Evolutionary conservation across 257 asterid genomes (phyloP).

Genomic region (Solanum paucissectum): DNA sequence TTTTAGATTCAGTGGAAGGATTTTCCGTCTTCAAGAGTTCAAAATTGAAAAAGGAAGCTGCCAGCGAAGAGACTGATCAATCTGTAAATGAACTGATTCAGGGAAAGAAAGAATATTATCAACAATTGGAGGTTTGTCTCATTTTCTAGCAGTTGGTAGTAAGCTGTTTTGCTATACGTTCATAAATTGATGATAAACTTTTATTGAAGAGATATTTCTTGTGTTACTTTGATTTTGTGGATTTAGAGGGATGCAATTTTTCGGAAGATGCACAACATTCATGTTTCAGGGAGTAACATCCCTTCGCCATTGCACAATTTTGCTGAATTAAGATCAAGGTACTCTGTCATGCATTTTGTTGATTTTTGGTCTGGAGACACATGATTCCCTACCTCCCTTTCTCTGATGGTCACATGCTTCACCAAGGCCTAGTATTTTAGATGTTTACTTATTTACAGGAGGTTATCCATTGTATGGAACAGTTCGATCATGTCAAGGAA

Average conservation of each 20-base stretch:
- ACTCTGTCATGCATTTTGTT: neutral
- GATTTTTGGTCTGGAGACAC: neutral
- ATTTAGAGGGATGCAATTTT: slow-evolving; percentile 61
- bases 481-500: neutral
- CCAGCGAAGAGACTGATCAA: slow-evolving; percentile 18
- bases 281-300: slow-evolving; percentile 77
- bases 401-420: neutral
- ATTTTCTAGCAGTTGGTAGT: neutral
- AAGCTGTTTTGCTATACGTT: neutral
- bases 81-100: slow-evolving; percentile 26
- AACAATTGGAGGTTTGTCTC: slow-evolving; percentile 59
- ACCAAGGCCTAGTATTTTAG: neutral
- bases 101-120: slow-evolving; percentile 72
- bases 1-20: slow-evolving; percentile 47
- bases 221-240: neutral
- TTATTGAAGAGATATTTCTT: neutral
- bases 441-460: neutral
- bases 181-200: neutral
- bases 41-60: slow-evolving; percentile 35
- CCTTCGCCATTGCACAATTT: slow-evolving; percentile 77
- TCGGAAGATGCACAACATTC: slow-evolving; percentile 73
- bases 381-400: neutral
- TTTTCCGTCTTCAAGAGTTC: slow-evolving; percentile 56
- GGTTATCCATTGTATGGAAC: neutral
- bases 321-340: slow-evolving; percentile 61